Conservation (phyloP, 257 asterid species). For the Coffea eugenioides region DNA sequence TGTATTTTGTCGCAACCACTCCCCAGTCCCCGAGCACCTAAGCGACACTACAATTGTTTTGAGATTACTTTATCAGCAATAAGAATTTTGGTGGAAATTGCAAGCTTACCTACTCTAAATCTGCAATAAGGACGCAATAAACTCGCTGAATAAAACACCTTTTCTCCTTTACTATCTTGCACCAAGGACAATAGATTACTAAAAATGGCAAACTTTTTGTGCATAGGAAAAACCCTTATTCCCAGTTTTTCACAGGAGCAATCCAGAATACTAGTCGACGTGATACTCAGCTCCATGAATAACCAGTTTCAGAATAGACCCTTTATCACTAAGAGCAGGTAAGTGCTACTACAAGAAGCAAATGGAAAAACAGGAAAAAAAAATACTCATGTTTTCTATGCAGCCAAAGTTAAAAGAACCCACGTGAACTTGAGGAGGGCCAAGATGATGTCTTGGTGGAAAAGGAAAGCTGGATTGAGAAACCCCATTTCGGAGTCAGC, state of each 20-base stretch:
- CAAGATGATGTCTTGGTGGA: slow-evolving; percentile 54
- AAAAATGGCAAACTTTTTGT: not conserved
- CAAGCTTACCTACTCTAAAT: not conserved
- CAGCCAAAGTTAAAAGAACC: not conserved
- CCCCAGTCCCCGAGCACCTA: too few species aligned
- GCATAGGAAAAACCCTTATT: not conserved
- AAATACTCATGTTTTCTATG: not conserved
- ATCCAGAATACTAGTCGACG: not conserved
- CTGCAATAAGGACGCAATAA: not conserved
- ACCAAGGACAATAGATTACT: not conserved
- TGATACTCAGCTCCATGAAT: too few species aligned
- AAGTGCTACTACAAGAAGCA: too few species aligned
- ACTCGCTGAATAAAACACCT: not conserved
- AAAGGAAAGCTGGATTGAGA: slow-evolving; percentile 57
- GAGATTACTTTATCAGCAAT: not conserved
- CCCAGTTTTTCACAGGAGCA: too few species aligned
- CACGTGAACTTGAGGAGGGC: slow-evolving; percentile 39
- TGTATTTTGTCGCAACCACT: too few species aligned
- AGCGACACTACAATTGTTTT: too few species aligned
- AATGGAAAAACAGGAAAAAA: not conserved
- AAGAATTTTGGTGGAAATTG: not conserved
- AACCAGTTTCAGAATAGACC: not conserved
- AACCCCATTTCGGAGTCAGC: slow-evolving; percentile 63
- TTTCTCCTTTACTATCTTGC: not conserved
- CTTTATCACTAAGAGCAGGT: not conserved